Evolutionary conservation across 2,329 filamentous ascomycete genomes (phyloP), one percentile per base, ranked within the genome.

Genomic region (Chaetomium strumarium): DNA sequence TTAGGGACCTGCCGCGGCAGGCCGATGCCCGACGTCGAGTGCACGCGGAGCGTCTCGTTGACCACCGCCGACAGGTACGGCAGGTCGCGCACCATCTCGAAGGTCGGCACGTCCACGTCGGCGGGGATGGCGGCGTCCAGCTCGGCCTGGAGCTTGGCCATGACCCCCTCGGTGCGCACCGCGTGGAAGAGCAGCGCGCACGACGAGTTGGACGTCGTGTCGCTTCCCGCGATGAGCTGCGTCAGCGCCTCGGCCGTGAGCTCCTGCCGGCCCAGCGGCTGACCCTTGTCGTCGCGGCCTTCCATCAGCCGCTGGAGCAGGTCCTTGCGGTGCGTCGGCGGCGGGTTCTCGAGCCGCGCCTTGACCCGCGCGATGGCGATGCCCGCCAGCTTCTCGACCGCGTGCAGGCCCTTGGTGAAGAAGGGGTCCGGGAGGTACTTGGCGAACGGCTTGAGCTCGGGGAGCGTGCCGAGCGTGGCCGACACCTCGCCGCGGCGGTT

Each of bases 401-500:
- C 88, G 38, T 79, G 71, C 30, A 92, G 71, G 11, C 90, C 90
- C 57, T 87, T 74, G 60, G 72, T 78, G 74, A 93, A 95, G 74
- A 95, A 95, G 1, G 84, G 79, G 63, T 95, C 89, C 0, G 90
- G 89, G 10, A 95, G 70, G 68, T 85, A 92, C 62, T 81, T 83
- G 16, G 90, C 90, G 60, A 82, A 95, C 0, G 89, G 88, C 67
- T 88, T 92, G 44, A 96, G 72, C 53, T 73, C 69, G 0, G 90
- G 89, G 50, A 85, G 73, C 63, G 82, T 87, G 1, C 90, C 90
- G 3, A 96, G 75, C 0, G 90, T 84, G 4, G 83, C 87, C 12
- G 85, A 91, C 30, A 96, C 89, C 65, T 96, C 90, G 51, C 90
- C 91, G 45, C 90, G 79, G 13, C 90, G 81, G 71, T 96, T 96